A percentile compares a stretch with the other conserved stretches of the same genome.
Conservation (phyloP, 2,329 filamentous ascomycete genomes). For the Capronia coronata region DNA sequence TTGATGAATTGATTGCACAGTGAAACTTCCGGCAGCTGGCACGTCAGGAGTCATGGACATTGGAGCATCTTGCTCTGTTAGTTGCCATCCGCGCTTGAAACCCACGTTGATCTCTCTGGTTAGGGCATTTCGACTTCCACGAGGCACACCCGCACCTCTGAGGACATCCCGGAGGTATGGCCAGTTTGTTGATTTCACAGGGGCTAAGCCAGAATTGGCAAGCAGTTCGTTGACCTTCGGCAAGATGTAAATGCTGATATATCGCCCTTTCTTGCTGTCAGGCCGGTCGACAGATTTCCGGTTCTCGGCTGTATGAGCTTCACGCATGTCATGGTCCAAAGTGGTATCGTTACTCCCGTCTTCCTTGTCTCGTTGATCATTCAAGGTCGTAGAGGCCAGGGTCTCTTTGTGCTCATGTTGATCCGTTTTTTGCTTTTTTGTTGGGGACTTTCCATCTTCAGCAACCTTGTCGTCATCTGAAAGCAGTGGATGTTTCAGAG, state of each 20-base stretch:
- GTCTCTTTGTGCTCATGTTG: not conserved
- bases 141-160: not conserved
- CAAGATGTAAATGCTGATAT: slow-evolving; percentile 2
- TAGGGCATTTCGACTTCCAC: slow-evolving; percentile 1
- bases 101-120: slow-evolving; percentile 5
- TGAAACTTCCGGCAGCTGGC: not conserved
- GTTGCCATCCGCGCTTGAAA: not conserved
- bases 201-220: not conserved
- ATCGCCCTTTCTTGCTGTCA: not conserved
- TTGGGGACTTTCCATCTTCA: not conserved
- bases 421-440: slow-evolving; percentile 4
- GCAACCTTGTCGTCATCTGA: not conserved
- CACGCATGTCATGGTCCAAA: not conserved
- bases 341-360: too few relatives aligned
- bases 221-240: slow-evolving; percentile 8
- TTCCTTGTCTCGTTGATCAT: not conserved
- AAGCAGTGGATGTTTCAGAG: not conserved
- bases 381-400: not conserved
- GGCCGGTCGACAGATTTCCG: not conserved
- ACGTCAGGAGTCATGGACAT: not conserved
- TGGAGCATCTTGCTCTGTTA: not conserved
- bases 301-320: not conserved
- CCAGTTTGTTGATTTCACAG: not conserved
- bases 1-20: too few relatives aligned
- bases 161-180: slow-evolving; percentile 1